Percentiles rank a stretch among this genome's conserved stretches.
Evolutionary conservation across 148 eudicot genomes (phyloP).

Genomic region (Beta vulgaris): DNA sequence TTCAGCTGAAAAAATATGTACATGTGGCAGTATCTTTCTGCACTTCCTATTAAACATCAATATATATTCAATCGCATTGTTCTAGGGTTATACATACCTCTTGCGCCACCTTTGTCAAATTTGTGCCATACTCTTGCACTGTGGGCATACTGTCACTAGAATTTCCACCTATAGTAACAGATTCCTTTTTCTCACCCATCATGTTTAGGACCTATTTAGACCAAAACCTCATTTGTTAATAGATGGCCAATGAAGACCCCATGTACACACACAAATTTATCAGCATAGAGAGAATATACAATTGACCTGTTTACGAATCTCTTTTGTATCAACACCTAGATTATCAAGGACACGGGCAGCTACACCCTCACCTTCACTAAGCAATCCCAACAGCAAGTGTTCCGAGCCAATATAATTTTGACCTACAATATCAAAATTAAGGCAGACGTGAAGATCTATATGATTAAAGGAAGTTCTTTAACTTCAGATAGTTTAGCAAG

Average conservation of each 20-base stretch:
- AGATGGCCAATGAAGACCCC: neutral
- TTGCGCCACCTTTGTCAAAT: conserved; percentile 76
- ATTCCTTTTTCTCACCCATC: conserved; percentile 71
- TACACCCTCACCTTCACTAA: conserved; percentile 93
- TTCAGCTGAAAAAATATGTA: conserved; percentile 6
- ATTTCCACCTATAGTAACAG: conserved; percentile 52
- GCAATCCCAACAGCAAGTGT: conserved; percentile 84
- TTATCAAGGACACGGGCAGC: conserved; percentile 83
- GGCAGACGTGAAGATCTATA: neutral
- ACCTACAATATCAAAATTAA: conserved; percentile 28
- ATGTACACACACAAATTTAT: neutral
- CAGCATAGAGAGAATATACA: neutral
- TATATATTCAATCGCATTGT: neutral
- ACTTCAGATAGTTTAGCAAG: neutral
- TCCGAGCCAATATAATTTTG: conserved; percentile 75
- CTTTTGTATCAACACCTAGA: conserved; percentile 72
- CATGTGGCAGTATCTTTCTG: neutral
- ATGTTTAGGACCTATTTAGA: conserved; percentile 55
- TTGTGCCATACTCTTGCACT: conserved; percentile 84
- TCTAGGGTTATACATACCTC: conserved; percentile 52
- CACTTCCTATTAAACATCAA: neutral
- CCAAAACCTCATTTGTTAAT: neutral
- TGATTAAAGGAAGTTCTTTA: neutral
- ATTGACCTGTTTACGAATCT: conserved; percentile 68
- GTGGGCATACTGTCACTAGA: conserved; percentile 69